These are phyloP conservation scores for Microbotryum silenes-acaulis DNA, from an alignment of 1,284 basidiomycete genomes.

Conservation along the genomic window DNA sequence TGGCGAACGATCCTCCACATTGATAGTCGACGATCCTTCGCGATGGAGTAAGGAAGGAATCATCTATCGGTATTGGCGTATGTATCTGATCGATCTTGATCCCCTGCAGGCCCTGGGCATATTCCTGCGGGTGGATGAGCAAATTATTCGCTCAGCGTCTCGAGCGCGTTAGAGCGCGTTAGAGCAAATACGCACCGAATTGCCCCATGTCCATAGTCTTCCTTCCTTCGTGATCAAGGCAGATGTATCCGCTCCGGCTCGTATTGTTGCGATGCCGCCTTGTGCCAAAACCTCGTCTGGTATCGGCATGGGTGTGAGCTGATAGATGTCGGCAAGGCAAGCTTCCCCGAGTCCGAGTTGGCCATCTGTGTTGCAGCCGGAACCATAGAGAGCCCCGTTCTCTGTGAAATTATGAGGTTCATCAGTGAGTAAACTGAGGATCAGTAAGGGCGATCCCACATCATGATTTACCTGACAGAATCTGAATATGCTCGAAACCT, in stretches of 20 bases:
- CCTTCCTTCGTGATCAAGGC: conserved; percentile 29
- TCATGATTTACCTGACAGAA: conserved; percentile 25
- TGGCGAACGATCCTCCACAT: conserved; percentile 31
- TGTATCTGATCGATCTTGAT: conserved; percentile 58
- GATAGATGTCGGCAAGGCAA: conserved; percentile 17
- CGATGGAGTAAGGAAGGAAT: conserved; percentile 17
- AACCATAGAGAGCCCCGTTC: conserved; percentile 26
- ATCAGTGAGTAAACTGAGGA: not conserved
- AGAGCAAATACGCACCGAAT: conserved; percentile 23
- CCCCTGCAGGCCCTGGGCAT: conserved; percentile 31
- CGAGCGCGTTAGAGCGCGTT: not conserved
- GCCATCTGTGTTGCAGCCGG: conserved; percentile 35
- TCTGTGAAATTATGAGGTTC: conserved; percentile 5
- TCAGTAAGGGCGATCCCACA: not conserved
- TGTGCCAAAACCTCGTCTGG: conserved; percentile 9
- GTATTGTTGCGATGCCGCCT: conserved; percentile 18
- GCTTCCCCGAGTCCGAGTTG: conserved; percentile 25
- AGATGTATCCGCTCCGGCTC: conserved; percentile 31
- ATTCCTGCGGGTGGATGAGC: conserved; percentile 19
- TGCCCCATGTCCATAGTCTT: conserved; percentile 30
- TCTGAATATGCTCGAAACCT: conserved; percentile 32
- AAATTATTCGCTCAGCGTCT: not conserved
- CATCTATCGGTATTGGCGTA: conserved; percentile 71
- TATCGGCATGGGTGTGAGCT: conserved; percentile 15
- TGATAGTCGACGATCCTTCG: conserved; percentile 25